Evolutionary conservation across 805 yeast species (phyloP), one percentile per base, ranked within the genome.

Genomic region (Yamadazyma scolyti): DNA sequence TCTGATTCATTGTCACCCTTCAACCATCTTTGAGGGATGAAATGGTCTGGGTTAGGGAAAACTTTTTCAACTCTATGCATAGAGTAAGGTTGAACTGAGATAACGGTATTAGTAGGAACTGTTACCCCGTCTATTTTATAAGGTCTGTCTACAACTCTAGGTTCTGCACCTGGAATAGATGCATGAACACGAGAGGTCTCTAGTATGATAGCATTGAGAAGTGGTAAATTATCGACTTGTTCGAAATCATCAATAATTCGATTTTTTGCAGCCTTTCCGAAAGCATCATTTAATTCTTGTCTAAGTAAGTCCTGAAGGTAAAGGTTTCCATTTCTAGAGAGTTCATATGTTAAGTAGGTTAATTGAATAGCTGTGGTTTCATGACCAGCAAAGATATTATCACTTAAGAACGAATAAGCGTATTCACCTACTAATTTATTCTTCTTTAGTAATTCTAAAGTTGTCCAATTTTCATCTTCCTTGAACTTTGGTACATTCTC

Each of bases 321-420:
- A 5, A 43, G 37, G 40, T 75, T 58, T 9, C 52, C 49, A 0
- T 76, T 76, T 35, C 75, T 57, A 2, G 84, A 77, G 21, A 80
- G 48, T 46, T 78, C 77, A 58, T 73, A 80, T 13, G 74, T 61
- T 31, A 75, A 54, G 48, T 72, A 82, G 0, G 84, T 62, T 36
- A 81, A 50, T n/a, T 79, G 76, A 5, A 76, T 67, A 0, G 82
- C 85, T 1, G 84, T 79, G 4, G 89, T 81, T 47, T 80, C 82
- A 48, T 82, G 88, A 3, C 89, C 89, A 1, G 89, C 89, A 27
- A 82, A 79, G 22, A 80, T 66, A 48, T 81, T 85, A 46, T 81
- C 89, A 26, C 72, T 53, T 12, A 65, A 39, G 35, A 64, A 60
- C 1, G 68, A 53, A 42, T 63, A 65, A 2, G 71, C 70, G 27